These are phyloP conservation scores for Aspergillus cejpii DNA, from an alignment of 2,329 filamentous ascomycete species.

Conservation along the genomic window DNA sequence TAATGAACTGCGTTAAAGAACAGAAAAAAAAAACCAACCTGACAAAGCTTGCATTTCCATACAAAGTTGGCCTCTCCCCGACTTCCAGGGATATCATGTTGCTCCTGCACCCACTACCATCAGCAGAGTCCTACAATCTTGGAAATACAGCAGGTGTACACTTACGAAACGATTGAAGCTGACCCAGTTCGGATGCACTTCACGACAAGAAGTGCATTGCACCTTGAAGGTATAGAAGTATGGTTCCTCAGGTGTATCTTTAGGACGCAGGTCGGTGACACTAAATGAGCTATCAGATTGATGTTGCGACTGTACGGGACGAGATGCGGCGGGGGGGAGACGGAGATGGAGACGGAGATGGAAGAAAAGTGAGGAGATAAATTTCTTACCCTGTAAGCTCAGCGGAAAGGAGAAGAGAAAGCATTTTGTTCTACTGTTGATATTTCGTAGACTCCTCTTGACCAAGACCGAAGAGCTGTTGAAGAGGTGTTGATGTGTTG, in stretches of 20 bases:
- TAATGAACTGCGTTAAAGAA: not conserved
- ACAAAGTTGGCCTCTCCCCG: conserved; percentile 97
- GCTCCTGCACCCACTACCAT: conserved; percentile 67
- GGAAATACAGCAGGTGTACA: conserved; percentile 12
- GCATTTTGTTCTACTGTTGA: conserved; percentile 26
- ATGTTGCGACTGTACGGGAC: not conserved
- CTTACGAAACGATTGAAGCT: conserved; percentile 82
- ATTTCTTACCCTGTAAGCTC: conserved; percentile 33
- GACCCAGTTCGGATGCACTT: conserved; percentile 80
- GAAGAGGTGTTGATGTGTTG: conserved; percentile 2
- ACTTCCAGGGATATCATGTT: conserved; percentile 84
- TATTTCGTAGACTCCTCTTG: not conserved
- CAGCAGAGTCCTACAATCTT: too few relatives aligned
- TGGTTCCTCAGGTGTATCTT: conserved; percentile 70
- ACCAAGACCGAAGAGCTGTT: not conserved
- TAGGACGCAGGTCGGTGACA: conserved; percentile 80
- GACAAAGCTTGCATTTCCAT: conserved; percentile 99
- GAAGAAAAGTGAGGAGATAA: not conserved
- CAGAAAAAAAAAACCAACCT: conserved; percentile 49
- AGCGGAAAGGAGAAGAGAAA: conserved; percentile 35
- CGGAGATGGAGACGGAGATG: not conserved
- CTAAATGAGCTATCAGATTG: conserved; percentile 44
- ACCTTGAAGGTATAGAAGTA: conserved; percentile 99
- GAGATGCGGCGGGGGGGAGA: conserved; percentile 15
- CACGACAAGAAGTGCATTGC: conserved; percentile 94